Base-by-base conservation (phyloP, 176 grass and related monocot genomes). In the Hsuehochloa calcarea region DNA sequence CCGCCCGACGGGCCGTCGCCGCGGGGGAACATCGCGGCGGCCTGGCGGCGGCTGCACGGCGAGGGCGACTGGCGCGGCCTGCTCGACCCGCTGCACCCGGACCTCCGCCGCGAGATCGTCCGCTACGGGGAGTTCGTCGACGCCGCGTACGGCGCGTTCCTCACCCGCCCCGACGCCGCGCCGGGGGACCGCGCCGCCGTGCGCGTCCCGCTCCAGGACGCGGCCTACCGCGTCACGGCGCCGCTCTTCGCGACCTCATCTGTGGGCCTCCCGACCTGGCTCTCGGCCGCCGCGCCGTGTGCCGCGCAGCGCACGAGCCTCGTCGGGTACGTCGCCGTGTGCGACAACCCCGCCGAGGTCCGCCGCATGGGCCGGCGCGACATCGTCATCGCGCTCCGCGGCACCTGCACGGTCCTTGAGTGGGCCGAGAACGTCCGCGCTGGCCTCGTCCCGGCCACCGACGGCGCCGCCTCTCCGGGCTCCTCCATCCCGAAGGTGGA, bases 381-480 rank as follows among this genome's bases (percentile, higher is more conserved):
- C 78, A 90, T 93, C 65, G 85, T 90, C 50, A 16, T 93, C 82
- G 91, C 88, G 17, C 91, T 93, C 72, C 91, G 91, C 4, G 91
- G 91, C 60, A 93, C 91, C 34, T 87, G 88, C 82, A 93, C 88
- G 50, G 88, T 89, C 34, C 88, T 90, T 20, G 91, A 93, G 81
- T 93, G 91, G 91, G 88, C 88, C 26, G 91, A 93, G 91, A 93
- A 93, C 50, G n/a, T 90, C 35, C 91, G 91, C 72, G 81, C 88
- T 35, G 39, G 78, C 14, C 91, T 93, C 78, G 88, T 93, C 34
- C 82, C 88, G 14, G 76, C 82, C 3, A 44, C 37, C 38, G 35
- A 69, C 11, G 4, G 15, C 40, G 2, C 4, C 31, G 37, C 46
- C 4, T 37, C 88, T 8, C 10, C 31, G 4, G 12, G 19, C 20